A percentile compares a stretch with the other conserved stretches of the same genome.
Evolutionary conservation across 495 filamentous ascomycete species (phyloP).

Genomic region (Podospora tetraspora): DNA sequence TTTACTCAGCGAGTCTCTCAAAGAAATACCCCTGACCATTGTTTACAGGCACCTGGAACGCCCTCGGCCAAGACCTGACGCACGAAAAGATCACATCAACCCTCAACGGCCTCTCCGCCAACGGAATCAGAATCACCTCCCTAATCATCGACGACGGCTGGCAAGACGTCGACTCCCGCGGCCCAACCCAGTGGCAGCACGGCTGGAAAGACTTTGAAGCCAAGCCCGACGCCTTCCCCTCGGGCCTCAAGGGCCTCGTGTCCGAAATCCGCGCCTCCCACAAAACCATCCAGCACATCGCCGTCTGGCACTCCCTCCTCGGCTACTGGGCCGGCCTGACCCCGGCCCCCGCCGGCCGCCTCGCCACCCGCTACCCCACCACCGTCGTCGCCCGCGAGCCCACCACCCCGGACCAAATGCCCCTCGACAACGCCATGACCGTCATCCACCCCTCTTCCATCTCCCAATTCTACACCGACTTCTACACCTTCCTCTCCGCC

Average conservation of each 20-base stretch:
- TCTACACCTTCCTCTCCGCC: slow-evolving; percentile 70
- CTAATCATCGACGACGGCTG: slow-evolving; percentile 96
- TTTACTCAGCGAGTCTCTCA: neutral
- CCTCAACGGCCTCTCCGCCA: slow-evolving; percentile 61
- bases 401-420: slow-evolving; percentile 47
- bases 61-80: slow-evolving; percentile 72
- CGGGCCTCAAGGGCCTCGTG: slow-evolving; percentile 66
- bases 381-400: slow-evolving; percentile 53
- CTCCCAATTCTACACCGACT: slow-evolving; percentile 76
- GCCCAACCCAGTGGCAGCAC: slow-evolving; percentile 45
- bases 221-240: slow-evolving; percentile 71
- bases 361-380: slow-evolving; percentile 75
- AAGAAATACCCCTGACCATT: neutral
- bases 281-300: slow-evolving; percentile 73
- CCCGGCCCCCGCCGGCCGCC: slow-evolving; percentile 55
- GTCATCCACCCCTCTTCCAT: slow-evolving; percentile 70
- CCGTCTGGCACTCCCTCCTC: slow-evolving; percentile 93
- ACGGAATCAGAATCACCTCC: slow-evolving; percentile 70
- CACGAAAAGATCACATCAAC: slow-evolving; percentile 74
- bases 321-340: slow-evolving; percentile 90
- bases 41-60: slow-evolving; percentile 78
- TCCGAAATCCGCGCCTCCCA: slow-evolving; percentile 61
- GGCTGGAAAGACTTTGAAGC: slow-evolving; percentile 74
- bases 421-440: slow-evolving; percentile 58
- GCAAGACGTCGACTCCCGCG: slow-evolving; percentile 65